Evolutionary conservation across 352 stramenopile genomes (phyloP).

Genomic region (Elongisporangium undulatum): DNA sequence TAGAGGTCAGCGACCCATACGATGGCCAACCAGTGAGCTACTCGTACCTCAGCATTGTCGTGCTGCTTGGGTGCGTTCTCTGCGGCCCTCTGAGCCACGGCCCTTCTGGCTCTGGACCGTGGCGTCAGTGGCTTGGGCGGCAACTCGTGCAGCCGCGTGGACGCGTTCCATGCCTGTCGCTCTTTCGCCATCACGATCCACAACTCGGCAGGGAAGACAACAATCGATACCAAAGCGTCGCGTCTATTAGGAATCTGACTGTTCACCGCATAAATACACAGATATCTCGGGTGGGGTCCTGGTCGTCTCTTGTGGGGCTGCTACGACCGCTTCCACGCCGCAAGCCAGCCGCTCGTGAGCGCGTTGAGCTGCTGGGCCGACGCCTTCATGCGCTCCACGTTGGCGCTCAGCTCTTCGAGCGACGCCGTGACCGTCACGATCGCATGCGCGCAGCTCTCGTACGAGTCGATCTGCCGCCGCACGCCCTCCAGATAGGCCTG

Average conservation of each 20-base stretch:
- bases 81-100: neutral
- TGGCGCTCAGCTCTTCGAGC: slow-evolving; percentile 59
- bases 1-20: neutral
- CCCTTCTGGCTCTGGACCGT: neutral
- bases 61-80: neutral
- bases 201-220: slow-evolving; percentile 1
- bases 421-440: slow-evolving; percentile 47
- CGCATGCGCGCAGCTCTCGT: slow-evolving; percentile 57
- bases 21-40: neutral
- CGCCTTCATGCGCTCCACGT: slow-evolving; percentile 57
- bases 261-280: slow-evolving; percentile 17
- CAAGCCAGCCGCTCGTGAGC: slow-evolving; percentile 67
- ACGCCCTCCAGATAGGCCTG: slow-evolving; percentile 45
- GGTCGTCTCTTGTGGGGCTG: neutral
- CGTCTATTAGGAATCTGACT: neutral
- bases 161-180: slow-evolving; percentile 44
- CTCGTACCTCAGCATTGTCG: neutral
- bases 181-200: neutral
- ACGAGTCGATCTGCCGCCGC: slow-evolving; percentile 47
- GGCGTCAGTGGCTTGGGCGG: neutral
- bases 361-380: slow-evolving; percentile 69
- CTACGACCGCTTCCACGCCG: slow-evolving; percentile 58
- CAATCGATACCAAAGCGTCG: neutral
- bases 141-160: slow-evolving; percentile 22
- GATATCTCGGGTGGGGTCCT: neutral